A percentile compares a stretch with the other conserved stretches of the same genome.
Conservation (phyloP, 2,329 filamentous ascomycete genomes). For the Aspergillaceae sp. region DNA sequence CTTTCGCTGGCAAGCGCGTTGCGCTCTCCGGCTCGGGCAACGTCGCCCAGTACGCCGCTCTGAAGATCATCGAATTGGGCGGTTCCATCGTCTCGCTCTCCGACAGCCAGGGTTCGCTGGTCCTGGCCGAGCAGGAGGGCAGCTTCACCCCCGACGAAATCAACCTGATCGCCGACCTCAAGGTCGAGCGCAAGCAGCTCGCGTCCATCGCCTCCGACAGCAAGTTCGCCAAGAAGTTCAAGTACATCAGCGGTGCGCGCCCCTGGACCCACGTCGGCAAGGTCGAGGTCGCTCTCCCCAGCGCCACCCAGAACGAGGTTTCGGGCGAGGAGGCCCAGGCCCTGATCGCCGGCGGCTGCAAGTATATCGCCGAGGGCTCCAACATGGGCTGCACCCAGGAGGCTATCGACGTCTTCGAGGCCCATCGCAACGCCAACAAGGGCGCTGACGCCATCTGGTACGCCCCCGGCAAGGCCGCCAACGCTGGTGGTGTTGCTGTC, state of each 20-base stretch:
- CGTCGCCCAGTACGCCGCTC: slow-evolving; percentile 92
- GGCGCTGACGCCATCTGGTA: slow-evolving; percentile 75
- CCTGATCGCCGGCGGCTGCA: slow-evolving; percentile 65
- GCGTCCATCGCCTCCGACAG: slow-evolving; percentile 56
- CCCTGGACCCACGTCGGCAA: slow-evolving; percentile 87
- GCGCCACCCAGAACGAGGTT: slow-evolving; percentile 96
- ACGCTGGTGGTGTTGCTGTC: slow-evolving; percentile 94
- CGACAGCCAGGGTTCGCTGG: slow-evolving; percentile 77
- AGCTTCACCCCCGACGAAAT: slow-evolving; percentile 74
- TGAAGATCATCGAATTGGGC: slow-evolving; percentile 94
- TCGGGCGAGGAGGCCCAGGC: slow-evolving; percentile 79
- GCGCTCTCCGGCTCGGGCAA: slow-evolving; percentile 96
- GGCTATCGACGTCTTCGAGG: slow-evolving; percentile 89
- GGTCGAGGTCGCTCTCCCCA: slow-evolving; percentile 86
- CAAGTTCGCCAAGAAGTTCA: slow-evolving; percentile 58
- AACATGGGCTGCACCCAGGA: slow-evolving; percentile 99
- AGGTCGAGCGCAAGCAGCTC: slow-evolving; percentile 77
- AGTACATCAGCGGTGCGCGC: slow-evolving; percentile 76
- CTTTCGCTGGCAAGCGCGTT: slow-evolving; percentile 83
- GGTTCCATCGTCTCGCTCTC: slow-evolving; percentile 87
- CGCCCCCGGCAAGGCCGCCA: slow-evolving; percentile 92
- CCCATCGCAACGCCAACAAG: slow-evolving; percentile 57
- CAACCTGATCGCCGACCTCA: slow-evolving; percentile 69
- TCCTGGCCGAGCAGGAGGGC: slow-evolving; percentile 59
- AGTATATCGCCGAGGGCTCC: slow-evolving; percentile 89